phyloP scores from a whole-genome alignment of 805 yeast genomes.

The Myxozyma monticola region DNA sequence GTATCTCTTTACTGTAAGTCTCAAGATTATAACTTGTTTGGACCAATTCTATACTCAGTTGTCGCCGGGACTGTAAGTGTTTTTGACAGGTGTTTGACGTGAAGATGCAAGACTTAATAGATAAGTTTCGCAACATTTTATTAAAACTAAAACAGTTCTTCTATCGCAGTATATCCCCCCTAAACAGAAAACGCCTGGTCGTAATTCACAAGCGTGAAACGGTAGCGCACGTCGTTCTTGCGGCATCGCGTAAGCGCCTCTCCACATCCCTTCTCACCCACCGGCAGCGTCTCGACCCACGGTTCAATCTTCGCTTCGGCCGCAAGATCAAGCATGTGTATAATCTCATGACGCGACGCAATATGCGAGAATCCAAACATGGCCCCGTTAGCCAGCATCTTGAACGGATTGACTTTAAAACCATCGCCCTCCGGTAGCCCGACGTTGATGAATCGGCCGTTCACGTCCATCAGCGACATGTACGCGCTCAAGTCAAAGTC shows the following conservation, averaged over 20 bases:
- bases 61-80: too few relatives aligned
- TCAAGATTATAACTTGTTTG: too few relatives aligned
- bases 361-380: constrained; percentile 58
- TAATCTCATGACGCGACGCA: constrained; percentile 65
- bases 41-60: too few relatives aligned
- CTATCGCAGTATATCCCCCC: too few relatives aligned
- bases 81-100: too few relatives aligned
- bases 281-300: constrained; percentile 40
- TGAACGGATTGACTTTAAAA: constrained; percentile 16
- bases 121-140: too few relatives aligned
- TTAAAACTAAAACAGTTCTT: too few relatives aligned
- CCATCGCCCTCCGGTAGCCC: constrained; percentile 54
- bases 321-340: constrained; percentile 64
- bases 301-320: constrained; percentile 45
- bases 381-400: constrained; percentile 37
- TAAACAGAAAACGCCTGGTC: constrained; percentile 49
- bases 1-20: too few relatives aligned
- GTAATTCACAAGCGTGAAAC: constrained; percentile 47
- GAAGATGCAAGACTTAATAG: too few relatives aligned
- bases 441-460: constrained; percentile 58
- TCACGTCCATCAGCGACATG: constrained; percentile 53
- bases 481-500: constrained; percentile 51
- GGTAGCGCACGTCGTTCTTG: constrained; percentile 42
- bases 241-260: constrained; percentile 42
- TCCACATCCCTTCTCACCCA: constrained; percentile 39